A percentile compares a stretch with the other conserved stretches of the same genome.
phyloP scores from a whole-genome alignment of 192 early-diverging fungal species.

The Mortierella claussenii region DNA sequence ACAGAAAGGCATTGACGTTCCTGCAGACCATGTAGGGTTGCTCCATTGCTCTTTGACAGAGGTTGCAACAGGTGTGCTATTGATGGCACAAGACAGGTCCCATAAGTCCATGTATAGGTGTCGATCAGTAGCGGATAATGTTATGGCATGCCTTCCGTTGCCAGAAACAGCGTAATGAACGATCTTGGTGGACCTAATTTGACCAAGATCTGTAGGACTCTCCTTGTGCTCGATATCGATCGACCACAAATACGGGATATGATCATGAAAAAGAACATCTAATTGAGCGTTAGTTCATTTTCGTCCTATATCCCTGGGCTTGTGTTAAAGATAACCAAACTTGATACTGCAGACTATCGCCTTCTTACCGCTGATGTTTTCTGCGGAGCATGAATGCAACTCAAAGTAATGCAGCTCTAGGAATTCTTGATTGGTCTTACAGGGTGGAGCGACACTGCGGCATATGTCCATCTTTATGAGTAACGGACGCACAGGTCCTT shows the following conservation, averaged over 20 bases:
- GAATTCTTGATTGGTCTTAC: background rate
- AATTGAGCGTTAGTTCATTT: background rate
- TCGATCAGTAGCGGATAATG: constrained; percentile 4
- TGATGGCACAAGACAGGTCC: constrained; percentile 6
- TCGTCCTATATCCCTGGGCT: background rate
- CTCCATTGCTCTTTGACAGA: background rate
- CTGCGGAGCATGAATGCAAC: constrained; percentile 6
- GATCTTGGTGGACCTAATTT: background rate
- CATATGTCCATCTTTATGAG: constrained; percentile 2
- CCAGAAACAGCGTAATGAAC: constrained; percentile 7
- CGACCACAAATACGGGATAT: constrained; percentile 14
- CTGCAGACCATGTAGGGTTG: constrained; percentile 3
- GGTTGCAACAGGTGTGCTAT: background rate
- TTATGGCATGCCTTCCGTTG: constrained; percentile 2
- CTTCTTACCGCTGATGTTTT: background rate
- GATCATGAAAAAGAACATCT: constrained; percentile 5
- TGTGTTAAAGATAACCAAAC: background rate
- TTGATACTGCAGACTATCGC: background rate
- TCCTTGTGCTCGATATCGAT: constrained; percentile 15
- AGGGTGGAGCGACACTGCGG: background rate
- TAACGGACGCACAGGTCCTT: background rate
- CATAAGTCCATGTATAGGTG: constrained; percentile 8
- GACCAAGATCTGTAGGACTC: constrained; percentile 4
- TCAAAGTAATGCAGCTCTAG: constrained; percentile 14
- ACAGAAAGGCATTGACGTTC: constrained; percentile 1